Evolutionary conservation across 257 asterid genomes (phyloP).

Genomic region (Mitragyna speciosa): DNA sequence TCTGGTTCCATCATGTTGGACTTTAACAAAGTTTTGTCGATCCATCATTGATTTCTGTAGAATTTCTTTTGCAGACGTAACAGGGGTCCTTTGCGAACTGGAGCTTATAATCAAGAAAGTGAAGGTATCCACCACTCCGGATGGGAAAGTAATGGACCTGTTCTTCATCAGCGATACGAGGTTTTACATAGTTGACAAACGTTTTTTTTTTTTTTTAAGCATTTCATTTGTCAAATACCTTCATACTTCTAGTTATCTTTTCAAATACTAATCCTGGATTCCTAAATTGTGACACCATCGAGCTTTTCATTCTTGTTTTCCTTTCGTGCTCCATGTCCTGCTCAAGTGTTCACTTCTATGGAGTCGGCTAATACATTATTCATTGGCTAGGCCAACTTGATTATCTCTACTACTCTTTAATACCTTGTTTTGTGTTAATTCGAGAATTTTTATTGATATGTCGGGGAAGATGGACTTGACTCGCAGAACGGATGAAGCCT

Average conservation of each 20-base stretch:
- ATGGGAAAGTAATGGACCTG: constrained; percentile 83
- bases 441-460: background rate
- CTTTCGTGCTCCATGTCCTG: background rate
- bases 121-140: constrained; percentile 90
- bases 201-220: background rate
- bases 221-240: background rate
- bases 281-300: background rate
- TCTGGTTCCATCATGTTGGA: constrained; percentile 9
- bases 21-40: constrained; percentile 5
- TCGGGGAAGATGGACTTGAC: background rate
- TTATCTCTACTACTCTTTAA: background rate
- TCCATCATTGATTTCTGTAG: constrained; percentile 12
- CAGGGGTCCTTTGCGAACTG: constrained; percentile 67
- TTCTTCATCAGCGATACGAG: constrained; percentile 84
- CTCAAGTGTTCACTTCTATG: background rate
- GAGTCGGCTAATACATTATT: background rate
- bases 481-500: background rate
- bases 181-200: constrained; percentile 29
- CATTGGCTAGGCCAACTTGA: background rate
- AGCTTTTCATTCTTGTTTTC: background rate
- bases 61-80: constrained; percentile 56
- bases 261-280: background rate
- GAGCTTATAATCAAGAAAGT: constrained; percentile 79
- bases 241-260: background rate
- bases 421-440: background rate